Evolutionary conservation across 768 basidiomycete species (phyloP), one percentile per base, ranked within the genome.

Genomic region (Auricularia sp.): DNA sequence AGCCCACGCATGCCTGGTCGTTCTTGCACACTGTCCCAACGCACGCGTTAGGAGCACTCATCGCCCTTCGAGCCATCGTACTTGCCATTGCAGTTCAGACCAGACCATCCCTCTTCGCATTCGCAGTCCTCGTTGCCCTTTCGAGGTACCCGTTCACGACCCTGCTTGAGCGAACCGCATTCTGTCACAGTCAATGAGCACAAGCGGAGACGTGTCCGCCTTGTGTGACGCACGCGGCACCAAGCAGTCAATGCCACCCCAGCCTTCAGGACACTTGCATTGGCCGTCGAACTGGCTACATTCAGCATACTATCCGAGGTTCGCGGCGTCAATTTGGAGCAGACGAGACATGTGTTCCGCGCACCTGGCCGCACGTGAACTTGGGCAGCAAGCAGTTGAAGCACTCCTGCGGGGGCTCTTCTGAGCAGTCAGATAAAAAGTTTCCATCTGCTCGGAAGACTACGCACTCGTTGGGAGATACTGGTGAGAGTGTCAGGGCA

Each of bases 191-290:
- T 3, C 0, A 0, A 1, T 18, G 58, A 24, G 54, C 65, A 21
- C 70, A 45, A 37, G 36, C 29, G 16, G 39, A 42, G 39, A 42
- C 62, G 36, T 71, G 47, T 67, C 67, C 4, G 45, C 47, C 44
- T 47, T 21, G 44, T 8, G 51, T 62, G 4, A 83, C 92, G 61
- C 76, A 97, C 95, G 89, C 24, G 97, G 96, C 7, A 84, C 84
- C 63, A 97, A 76, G 77, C 97, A 99, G 71, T 98, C 96, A 44
- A 94, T 89, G 1, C 97, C 97, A 58, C 94, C 92, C 86, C 95
- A 99, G n/a, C 97, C 97, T 51, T 92, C 83, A 1, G 94, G 94
- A 71, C 97, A 99, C 72, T 93, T 88, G 77, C 97, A 99, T 70
- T 97, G 94, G 1, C 97, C 97, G 72, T 98, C 87, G 72, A 90